These are phyloP conservation scores for Cercospora citrullina DNA, from an alignment of 2,329 filamentous ascomycete species.

Conservation along the genomic window DNA sequence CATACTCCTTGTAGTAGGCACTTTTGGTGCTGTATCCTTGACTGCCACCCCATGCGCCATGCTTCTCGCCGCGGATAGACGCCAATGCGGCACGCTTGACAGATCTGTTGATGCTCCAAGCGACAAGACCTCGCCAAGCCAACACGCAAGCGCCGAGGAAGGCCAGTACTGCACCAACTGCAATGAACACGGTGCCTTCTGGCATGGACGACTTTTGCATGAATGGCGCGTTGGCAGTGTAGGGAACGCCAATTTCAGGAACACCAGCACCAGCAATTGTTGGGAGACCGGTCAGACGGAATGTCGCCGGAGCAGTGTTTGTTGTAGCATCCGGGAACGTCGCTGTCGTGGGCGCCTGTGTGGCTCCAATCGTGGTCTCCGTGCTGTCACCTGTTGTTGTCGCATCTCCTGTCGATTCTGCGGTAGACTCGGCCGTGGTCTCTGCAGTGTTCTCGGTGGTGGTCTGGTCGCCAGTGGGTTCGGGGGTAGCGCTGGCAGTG, in stretches of 20 bases:
- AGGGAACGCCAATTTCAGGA: conserved; percentile 74
- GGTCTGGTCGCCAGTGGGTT: conserved; percentile 13
- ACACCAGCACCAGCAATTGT: conserved; percentile 59
- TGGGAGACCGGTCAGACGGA: conserved; percentile 49
- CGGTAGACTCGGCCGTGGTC: conserved; percentile 25
- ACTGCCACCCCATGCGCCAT: conserved; percentile 37
- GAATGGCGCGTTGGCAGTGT: conserved; percentile 80
- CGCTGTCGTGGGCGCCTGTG: conserved; percentile 15
- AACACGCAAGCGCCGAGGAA: conserved; percentile 80
- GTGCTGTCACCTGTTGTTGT: conserved; percentile 27
- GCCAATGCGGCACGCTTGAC: conserved; percentile 81
- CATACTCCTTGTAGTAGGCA: conserved; percentile 45
- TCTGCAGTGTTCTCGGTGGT: conserved; percentile 21
- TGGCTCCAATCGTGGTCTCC: conserved; percentile 28
- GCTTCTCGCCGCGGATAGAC: conserved; percentile 54
- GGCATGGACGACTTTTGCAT: conserved; percentile 85
- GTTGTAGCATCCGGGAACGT: conserved; percentile 27
- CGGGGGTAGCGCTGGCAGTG: conserved; percentile 20
- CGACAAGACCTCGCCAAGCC: conserved; percentile 82
- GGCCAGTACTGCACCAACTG: conserved; percentile 83
- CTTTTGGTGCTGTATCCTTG: conserved; percentile 23
- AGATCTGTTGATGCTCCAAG: conserved; percentile 87
- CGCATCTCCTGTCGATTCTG: conserved; percentile 26
- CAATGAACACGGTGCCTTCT: conserved; percentile 94
- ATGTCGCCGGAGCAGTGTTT: conserved; percentile 29